Evolutionary conservation across 345 rosid species (phyloP).

Genomic region (Euphorbia lathyris): DNA sequence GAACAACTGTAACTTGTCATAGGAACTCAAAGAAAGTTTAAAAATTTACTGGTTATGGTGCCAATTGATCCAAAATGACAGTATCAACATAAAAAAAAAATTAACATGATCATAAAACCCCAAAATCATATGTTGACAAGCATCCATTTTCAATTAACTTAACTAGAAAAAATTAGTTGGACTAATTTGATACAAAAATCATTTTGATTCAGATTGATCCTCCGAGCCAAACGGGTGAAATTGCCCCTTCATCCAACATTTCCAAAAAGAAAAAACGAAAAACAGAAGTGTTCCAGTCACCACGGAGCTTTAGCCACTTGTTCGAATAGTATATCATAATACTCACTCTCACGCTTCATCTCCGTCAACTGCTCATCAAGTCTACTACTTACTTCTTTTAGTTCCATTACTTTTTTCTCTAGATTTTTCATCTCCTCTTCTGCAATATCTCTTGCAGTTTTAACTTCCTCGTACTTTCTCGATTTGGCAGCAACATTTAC

Average conservation of each 20-base stretch:
- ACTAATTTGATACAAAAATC: background rate
- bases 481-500: slow-evolving; percentile 22
- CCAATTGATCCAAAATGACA: too few species aligned
- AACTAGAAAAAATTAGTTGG: background rate
- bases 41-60: too few species aligned
- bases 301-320: slow-evolving; percentile 32
- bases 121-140: background rate
- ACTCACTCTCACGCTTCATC: background rate
- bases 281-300: slow-evolving; percentile 12
- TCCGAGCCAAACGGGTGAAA: too few species aligned
- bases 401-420: slow-evolving; percentile 23
- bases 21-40: too few species aligned
- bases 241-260: background rate
- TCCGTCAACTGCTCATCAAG: slow-evolving; percentile 21
- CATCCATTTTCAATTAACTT: background rate
- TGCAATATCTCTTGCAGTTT: slow-evolving; percentile 12
- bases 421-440: slow-evolving; percentile 20
- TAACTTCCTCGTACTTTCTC: slow-evolving; percentile 24
- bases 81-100: too few species aligned
- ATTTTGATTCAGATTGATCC: too few species aligned
- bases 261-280: background rate
- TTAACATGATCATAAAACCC: too few species aligned
- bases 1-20: too few species aligned
- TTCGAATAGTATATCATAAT: slow-evolving; percentile 21
- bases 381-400: slow-evolving; percentile 8